phyloP scores from a whole-genome alignment of 306 rosid genomes.

The Hippophae rhamnoides region DNA sequence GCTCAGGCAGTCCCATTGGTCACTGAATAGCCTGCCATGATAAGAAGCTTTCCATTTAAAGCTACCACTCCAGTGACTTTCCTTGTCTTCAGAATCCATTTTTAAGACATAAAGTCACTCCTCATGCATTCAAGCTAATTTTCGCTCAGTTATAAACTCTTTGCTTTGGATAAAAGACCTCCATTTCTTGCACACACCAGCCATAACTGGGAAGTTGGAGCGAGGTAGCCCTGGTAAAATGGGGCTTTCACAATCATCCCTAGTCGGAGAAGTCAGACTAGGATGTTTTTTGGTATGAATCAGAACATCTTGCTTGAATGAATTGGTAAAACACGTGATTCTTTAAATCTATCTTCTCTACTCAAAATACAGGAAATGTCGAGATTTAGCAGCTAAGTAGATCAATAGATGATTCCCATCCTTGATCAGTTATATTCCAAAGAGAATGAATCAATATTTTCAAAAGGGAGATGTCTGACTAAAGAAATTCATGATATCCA shows the following conservation, averaged over 20 bases:
- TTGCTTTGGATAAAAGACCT: slow-evolving; percentile 69
- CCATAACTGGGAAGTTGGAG: slow-evolving; percentile 53
- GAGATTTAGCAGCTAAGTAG: slow-evolving; percentile 21
- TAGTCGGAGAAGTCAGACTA: slow-evolving; percentile 23
- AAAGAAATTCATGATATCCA: slow-evolving; percentile 63
- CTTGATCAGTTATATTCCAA: slow-evolving; percentile 20
- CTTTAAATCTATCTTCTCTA: slow-evolving; percentile 43
- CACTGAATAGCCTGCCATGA: no score
- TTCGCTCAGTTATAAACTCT: slow-evolving; percentile 59
- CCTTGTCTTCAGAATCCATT: slow-evolving; percentile 43
- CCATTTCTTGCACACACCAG: slow-evolving; percentile 79
- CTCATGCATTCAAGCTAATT: slow-evolving; percentile 67
- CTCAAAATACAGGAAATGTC: slow-evolving; percentile 44
- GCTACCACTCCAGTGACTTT: slow-evolving; percentile 52
- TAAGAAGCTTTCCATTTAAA: no score
- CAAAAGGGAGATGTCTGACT: slow-evolving; percentile 17
- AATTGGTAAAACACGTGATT: slow-evolving; percentile 49
- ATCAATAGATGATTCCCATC: slow-evolving; percentile 21
- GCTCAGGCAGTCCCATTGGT: no score
- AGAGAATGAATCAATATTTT: slow-evolving; percentile 15
- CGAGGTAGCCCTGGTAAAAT: slow-evolving; percentile 78
- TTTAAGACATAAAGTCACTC: slow-evolving; percentile 89
- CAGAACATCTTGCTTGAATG: slow-evolving; percentile 26
- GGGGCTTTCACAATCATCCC: slow-evolving; percentile 32
- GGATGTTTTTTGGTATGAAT: slow-evolving; percentile 31